Conservation (phyloP, 805 yeast species). For the Suhomyces xylopsoci region DNA sequence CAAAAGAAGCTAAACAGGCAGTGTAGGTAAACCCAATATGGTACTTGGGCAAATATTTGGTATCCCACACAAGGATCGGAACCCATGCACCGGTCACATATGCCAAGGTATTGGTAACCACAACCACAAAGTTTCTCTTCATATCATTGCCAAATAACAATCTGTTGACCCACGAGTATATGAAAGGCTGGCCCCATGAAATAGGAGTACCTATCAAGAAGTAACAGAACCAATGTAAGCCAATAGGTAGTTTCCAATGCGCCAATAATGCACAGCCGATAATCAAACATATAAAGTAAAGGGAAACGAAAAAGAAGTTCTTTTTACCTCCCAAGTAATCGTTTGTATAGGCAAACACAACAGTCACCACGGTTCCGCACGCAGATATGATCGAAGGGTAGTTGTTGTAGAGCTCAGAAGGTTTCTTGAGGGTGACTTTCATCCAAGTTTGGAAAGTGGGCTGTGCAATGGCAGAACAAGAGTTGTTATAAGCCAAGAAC, state of each 20-base stretch:
- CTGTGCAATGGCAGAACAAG: constrained; percentile 29
- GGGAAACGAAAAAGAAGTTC: constrained; percentile 35
- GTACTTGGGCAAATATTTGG: constrained; percentile 30
- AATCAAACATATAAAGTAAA: constrained; percentile 38
- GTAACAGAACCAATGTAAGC: constrained; percentile 50
- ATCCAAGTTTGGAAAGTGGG: constrained; percentile 40
- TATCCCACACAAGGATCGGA: constrained; percentile 40
- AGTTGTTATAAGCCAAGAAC: constrained; percentile 36
- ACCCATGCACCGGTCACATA: constrained; percentile 40
- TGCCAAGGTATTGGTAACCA: constrained; percentile 36
- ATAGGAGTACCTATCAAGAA: constrained; percentile 47
- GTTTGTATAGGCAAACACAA: constrained; percentile 16
- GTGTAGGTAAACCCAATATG: constrained; percentile 14
- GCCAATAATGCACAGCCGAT: constrained; percentile 44
- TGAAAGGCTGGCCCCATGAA: constrained; percentile 54
- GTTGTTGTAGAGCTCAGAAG: constrained; percentile 30
- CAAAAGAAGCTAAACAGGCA: constrained; percentile 28
- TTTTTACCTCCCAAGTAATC: constrained; percentile 30
- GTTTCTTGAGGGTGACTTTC: constrained; percentile 25
- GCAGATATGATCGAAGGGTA: constrained; percentile 30
- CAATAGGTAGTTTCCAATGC: constrained; percentile 47
- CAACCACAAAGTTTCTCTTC: constrained; percentile 38
- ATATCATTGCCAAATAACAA: constrained; percentile 41
- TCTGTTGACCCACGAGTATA: constrained; percentile 56
- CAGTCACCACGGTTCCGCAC: constrained; percentile 1